A percentile compares a stretch with the other conserved stretches of the same genome.
Conservation (phyloP, 805 yeast species). For the Hyphopichia homilentoma region DNA sequence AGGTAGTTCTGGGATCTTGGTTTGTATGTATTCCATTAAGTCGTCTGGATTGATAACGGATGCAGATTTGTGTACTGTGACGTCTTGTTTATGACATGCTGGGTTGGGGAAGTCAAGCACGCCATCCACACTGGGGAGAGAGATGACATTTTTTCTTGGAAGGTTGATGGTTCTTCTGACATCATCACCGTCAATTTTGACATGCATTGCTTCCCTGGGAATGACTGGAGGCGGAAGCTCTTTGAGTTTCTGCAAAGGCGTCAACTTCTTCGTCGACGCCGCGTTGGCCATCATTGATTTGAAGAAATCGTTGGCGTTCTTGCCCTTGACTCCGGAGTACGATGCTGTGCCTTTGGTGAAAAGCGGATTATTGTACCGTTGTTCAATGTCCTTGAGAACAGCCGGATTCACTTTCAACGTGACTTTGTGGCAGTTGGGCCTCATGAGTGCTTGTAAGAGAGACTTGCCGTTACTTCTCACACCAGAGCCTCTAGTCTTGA, state of each 20-base stretch:
- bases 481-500: slow-evolving; percentile 25
- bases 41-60: background rate
- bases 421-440: slow-evolving; percentile 7
- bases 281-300: slow-evolving; percentile 36
- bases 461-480: slow-evolving; percentile 9
- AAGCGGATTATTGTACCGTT: slow-evolving; percentile 9
- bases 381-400: slow-evolving; percentile 6
- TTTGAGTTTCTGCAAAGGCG: slow-evolving; percentile 28
- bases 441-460: slow-evolving; percentile 8
- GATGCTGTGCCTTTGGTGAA: slow-evolving; percentile 8
- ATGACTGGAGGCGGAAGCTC: slow-evolving; percentile 30
- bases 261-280: slow-evolving; percentile 23
- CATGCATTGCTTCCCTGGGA: slow-evolving; percentile 27
- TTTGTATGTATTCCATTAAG: background rate
- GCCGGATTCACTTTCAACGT: slow-evolving; percentile 9
- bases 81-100: no score
- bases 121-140: background rate
- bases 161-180: slow-evolving; percentile 1
- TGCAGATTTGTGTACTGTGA: no score
- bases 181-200: slow-evolving; percentile 15
- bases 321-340: slow-evolving; percentile 5
- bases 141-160: background rate
- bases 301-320: slow-evolving; percentile 23
- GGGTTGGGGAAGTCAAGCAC: background rate
- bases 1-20: slow-evolving; percentile 9